Evolutionary conservation across 768 basidiomycete genomes (phyloP), one percentile per base, ranked within the genome.

Genomic region (Baorangia bicolor): DNA sequence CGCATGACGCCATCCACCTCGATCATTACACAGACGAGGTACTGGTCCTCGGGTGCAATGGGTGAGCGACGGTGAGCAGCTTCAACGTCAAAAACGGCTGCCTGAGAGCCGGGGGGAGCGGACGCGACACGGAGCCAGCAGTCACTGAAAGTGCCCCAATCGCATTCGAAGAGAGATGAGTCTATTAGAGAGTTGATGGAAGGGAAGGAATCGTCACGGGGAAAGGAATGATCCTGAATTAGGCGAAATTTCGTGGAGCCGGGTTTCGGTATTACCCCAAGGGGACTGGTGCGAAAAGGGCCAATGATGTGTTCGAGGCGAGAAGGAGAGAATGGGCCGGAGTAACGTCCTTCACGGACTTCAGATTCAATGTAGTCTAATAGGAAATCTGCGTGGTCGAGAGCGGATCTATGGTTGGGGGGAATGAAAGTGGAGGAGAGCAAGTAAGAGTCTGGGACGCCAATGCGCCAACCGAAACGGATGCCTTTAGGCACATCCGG

Each of bases 261-360:
- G 0, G 66, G 63, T 50, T 79, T 80, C 0, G 74, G 73, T 0
- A 79, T 70, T 0, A 77, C 61, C 0, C 72, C 73, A 0, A 81
- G 61, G 0, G 78, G 81, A 0, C 76, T 75, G 0, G 78, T 70
- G 0, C 56, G 58, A 40, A 81, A 81, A 0, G 70, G 72, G 1
- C 79, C 77, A 28, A 80, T 78, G 11, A 73, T 12, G 5, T 0
- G 0, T 16, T 75, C 69, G 0, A 74, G 56, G 16, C 51, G 40
- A 9, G 41, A 0, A n/a, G n/a, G n/a, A n/a, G n/a, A n/a, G n/a
- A n/a, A n/a, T 70, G 65, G n/a, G n/a, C n/a, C n/a, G n/a, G n/a
- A n/a, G n/a, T n/a, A n/a, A n/a, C n/a, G n/a, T n/a, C n/a, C n/a
- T 11, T 68, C 68, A 0, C 58, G 59, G 2, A 71, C 61, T 54